A percentile compares a stretch with the other conserved stretches of the same genome.
Evolutionary conservation across 805 yeast genomes (phyloP).

Genomic region (Suhomyces xylopsoci): DNA sequence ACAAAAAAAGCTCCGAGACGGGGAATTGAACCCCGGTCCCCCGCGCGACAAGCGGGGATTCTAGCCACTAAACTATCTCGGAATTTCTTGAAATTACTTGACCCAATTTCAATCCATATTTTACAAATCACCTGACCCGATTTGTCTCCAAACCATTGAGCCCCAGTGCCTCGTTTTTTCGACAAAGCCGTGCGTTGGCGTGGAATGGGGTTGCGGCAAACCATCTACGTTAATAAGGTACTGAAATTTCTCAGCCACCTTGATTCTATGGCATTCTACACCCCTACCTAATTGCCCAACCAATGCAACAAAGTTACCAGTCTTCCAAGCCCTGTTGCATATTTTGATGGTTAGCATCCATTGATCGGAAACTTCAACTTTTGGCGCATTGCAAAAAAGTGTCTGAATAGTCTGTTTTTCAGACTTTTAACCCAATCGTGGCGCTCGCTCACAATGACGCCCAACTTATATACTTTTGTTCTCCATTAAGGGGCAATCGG

Average conservation of each 20-base stretch:
- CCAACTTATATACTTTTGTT: not conserved
- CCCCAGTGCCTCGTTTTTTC: not conserved
- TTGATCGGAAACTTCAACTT: not conserved
- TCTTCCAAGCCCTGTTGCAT: not conserved
- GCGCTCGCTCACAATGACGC: not conserved
- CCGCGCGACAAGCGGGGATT: conserved; percentile 18
- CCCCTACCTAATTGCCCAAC: not conserved
- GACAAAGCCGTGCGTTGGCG: not conserved
- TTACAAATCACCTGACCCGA: no score
- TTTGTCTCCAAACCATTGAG: no score
- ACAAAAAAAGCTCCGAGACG: conserved; percentile 14
- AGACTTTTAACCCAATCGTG: not conserved
- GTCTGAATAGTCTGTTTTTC: not conserved
- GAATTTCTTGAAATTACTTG: conserved; percentile 1
- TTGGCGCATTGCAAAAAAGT: not conserved
- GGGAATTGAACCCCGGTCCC: conserved; percentile 18
- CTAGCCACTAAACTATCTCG: conserved; percentile 17
- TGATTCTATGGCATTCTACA: not conserved
- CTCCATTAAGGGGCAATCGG: not conserved
- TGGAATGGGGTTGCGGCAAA: not conserved
- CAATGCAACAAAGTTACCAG: not conserved
- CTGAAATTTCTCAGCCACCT: not conserved
- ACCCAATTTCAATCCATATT: not conserved
- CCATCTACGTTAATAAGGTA: not conserved
- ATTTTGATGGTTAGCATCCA: not conserved